These are phyloP conservation scores for Coemansia sp. DNA, from an alignment of 192 early-diverging fungal species.

Conservation along the genomic window DNA sequence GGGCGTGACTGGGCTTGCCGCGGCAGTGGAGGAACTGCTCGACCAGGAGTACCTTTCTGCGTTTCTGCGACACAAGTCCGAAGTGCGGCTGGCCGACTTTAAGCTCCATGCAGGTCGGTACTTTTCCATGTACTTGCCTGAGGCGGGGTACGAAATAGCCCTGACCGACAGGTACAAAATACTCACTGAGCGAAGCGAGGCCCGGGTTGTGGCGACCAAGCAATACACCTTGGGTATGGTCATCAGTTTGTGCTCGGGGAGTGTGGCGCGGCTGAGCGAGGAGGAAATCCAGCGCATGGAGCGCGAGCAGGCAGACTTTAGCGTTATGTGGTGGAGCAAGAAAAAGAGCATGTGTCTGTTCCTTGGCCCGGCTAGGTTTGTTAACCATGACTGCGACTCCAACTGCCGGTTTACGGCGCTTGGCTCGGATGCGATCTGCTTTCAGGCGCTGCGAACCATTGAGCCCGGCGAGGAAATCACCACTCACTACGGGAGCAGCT, in stretches of 20 bases:
- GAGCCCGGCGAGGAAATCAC: conserved; percentile 71
- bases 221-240: conserved; percentile 36
- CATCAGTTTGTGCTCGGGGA: conserved; percentile 51
- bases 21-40: conserved; percentile 32
- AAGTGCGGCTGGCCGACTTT: conserved; percentile 22
- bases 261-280: conserved; percentile 53
- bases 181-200: conserved; percentile 35
- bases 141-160: conserved; percentile 64
- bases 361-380: conserved; percentile 70
- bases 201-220: conserved; percentile 36
- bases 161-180: conserved; percentile 57
- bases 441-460: conserved; percentile 64
- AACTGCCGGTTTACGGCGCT: conserved; percentile 55
- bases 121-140: conserved; percentile 61
- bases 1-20: conserved; percentile 6
- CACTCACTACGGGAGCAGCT: conserved; percentile 61
- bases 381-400: conserved; percentile 72
- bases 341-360: conserved; percentile 59
- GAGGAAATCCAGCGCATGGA: conserved; percentile 38
- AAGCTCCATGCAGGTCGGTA: conserved; percentile 57
- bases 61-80: conserved; percentile 36
- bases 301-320: conserved; percentile 55
- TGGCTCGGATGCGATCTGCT: conserved; percentile 55
- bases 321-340: conserved; percentile 63
- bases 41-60: conserved; percentile 26